A percentile compares a stretch with the other conserved stretches of the same genome.
Evolutionary conservation across 257 asterid species (phyloP).

Genomic region (Coffea eugenioides): DNA sequence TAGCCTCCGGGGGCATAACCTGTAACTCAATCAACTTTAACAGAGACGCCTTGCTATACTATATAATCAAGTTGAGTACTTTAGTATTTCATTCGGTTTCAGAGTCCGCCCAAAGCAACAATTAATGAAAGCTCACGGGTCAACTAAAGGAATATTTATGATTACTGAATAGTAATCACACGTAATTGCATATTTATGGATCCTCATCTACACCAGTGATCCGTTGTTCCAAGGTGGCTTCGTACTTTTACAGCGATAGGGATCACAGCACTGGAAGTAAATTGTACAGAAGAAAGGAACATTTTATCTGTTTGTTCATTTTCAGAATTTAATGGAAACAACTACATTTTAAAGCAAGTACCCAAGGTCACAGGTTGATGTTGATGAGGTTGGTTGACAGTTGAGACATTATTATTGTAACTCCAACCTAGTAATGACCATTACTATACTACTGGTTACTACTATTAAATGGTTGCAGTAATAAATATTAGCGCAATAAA

Average conservation of each 20-base stretch:
- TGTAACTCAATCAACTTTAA: neutral
- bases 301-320: neutral
- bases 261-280: neutral
- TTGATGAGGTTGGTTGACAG: constrained; percentile 21
- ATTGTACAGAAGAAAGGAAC: neutral
- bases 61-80: neutral
- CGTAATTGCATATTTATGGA: neutral
- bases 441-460: neutral
- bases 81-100: neutral
- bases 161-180: neutral
- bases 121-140: neutral
- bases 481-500: neutral
- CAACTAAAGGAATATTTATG: neutral
- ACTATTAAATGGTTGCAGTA: neutral
- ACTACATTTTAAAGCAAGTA: constrained; percentile 2
- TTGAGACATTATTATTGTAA: constrained; percentile 11
- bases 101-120: neutral
- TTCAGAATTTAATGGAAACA: constrained; percentile 17
- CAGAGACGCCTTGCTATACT: neutral
- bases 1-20: neutral
- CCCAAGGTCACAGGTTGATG: constrained; percentile 10
- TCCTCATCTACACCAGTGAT: neutral
- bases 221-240: neutral
- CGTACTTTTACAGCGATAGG: neutral
- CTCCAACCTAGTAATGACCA: neutral